Evolutionary conservation across 768 basidiomycete species (phyloP).

Genomic region (Podaxis sp.): DNA sequence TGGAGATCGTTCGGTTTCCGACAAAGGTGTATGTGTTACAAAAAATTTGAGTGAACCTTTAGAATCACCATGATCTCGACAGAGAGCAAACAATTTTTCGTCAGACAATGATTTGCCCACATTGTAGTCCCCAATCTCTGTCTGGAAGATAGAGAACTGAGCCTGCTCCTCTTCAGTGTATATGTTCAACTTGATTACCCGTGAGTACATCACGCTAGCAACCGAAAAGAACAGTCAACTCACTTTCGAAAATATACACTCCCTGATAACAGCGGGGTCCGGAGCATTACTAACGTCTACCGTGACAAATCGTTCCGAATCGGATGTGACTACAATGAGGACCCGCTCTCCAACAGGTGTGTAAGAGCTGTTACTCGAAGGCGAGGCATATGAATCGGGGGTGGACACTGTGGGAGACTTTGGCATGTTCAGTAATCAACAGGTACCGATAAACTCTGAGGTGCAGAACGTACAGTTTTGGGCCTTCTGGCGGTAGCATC

Average conservation of each 20-base stretch:
- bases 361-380: conserved; percentile 21
- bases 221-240: conserved; percentile 19
- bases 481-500: conserved; percentile 23
- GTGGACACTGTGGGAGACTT: conserved; percentile 42
- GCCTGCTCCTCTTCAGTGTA: conserved; percentile 77
- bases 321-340: conserved; percentile 69
- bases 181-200: conserved; percentile 60
- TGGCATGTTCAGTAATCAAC: conserved; percentile 11
- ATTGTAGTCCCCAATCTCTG: conserved; percentile 79
- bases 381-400: conserved; percentile 30
- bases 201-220: conserved; percentile 5
- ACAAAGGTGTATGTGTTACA: conserved; percentile 63
- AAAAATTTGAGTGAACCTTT: conserved; percentile 84
- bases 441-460: conserved; percentile 23
- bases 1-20: conserved; percentile 51
- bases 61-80: conserved; percentile 68
- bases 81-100: conserved; percentile 70
- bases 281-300: conserved; percentile 71
- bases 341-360: conserved; percentile 34
- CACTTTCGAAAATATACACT: conserved; percentile 80
- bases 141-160: conserved; percentile 79
- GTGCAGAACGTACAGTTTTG: conserved; percentile 30
- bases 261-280: conserved; percentile 68
- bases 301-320: conserved; percentile 71
- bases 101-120: conserved; percentile 72